Evolutionary conservation across 83 land plant genomes (phyloP), one percentile per base, ranked within the genome.

Genomic region (Picea abies): DNA sequence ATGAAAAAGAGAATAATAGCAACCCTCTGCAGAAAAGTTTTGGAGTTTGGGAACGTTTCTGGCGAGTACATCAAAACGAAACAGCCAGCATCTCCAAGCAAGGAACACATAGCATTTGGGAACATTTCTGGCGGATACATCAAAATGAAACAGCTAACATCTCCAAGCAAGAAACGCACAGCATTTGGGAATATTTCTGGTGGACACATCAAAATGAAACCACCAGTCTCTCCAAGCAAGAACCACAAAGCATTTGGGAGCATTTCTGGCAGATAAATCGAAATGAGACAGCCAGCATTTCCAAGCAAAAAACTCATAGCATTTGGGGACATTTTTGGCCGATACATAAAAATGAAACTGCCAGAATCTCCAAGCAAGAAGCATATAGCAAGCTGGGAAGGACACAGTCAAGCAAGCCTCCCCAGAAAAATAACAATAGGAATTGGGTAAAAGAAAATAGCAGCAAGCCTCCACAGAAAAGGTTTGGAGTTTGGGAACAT

Each of bases 1-100:
- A 14, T 56, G 58, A 56, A 56, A 56, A 56, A 56, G 58, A 56
- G 12, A 56, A 56, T 56, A 56, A 14, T 3, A 12, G 58, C 58
- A 56, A 12, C 3, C 22, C 56, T 73, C 58, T 44, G 77, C 58
- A 73, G 47, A 23, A 73, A 20, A 44, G 25, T 5, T 44, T 3
- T 73, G 58, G 52, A 20, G 56, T 44, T 73, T 20, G 58, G 77
- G 58, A 73, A n/a, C 26, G n/a, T 44, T 47, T 73, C 77, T 44
- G 80, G 80, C 37, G 58, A 39, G 29, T 25, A 60, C 56, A 78
- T 26, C 37, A 78, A 58, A 78, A 15, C 16, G 63, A 29, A 73
- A 73, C 58, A 66, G 69, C 23, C 69, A 66, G 20, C 63, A 19
- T 32, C 23, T 52, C 37, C 37, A 78, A 16, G 26, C 60, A 25